Percentiles rank a stretch among this genome's conserved stretches.
phyloP scores from a whole-genome alignment of 2,329 filamentous ascomycete genomes.

The Aspergillus tamarii region DNA sequence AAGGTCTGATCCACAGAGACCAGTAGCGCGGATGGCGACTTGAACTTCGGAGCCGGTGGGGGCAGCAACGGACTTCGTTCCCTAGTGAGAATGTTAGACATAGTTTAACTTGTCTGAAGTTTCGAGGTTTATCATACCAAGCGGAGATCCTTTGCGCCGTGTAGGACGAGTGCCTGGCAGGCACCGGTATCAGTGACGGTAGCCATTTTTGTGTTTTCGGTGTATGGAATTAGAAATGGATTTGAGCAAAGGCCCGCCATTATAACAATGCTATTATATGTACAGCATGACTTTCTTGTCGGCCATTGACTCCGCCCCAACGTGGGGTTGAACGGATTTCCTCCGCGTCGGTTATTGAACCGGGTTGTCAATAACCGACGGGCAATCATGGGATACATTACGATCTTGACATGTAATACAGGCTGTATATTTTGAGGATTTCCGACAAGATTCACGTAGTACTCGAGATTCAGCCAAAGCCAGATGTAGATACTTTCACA shows the following conservation, averaged over 20 bases:
- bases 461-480: background rate
- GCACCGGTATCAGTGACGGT: slow-evolving; percentile 12
- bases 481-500: background rate
- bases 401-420: background rate
- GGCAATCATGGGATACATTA: background rate
- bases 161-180: slow-evolving; percentile 56
- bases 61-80: slow-evolving; percentile 52
- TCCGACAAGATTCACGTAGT: background rate
- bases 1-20: slow-evolving; percentile 71
- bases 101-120: background rate
- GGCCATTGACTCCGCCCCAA: background rate
- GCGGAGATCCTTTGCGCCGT: slow-evolving; percentile 63
- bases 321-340: slow-evolving; percentile 26
- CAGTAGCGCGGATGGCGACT: slow-evolving; percentile 66
- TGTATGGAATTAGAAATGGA: slow-evolving; percentile 1
- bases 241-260: background rate
- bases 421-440: background rate
- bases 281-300: background rate
- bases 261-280: background rate
- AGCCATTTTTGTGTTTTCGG: slow-evolving; percentile 25
- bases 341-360: slow-evolving; percentile 26
- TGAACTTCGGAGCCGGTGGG: slow-evolving; percentile 62
- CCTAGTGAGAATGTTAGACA: slow-evolving; percentile 46
- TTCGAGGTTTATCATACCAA: slow-evolving; percentile 47
- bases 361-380: slow-evolving; percentile 23